These are phyloP conservation scores for Fusarium concolor DNA, from an alignment of 2,329 filamentous ascomycete species.

Conservation along the genomic window DNA sequence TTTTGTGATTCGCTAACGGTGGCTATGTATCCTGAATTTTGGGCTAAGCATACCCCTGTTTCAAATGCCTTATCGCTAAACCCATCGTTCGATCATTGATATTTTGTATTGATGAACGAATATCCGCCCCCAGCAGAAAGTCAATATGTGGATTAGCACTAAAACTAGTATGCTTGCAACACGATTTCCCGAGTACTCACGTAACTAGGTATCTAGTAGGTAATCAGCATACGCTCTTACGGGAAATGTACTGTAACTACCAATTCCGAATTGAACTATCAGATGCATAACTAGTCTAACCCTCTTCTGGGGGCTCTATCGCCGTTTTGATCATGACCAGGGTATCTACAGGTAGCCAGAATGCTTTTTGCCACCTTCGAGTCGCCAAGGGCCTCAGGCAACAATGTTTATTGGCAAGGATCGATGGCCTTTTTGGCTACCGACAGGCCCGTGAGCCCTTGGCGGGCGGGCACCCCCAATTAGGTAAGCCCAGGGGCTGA, in stretches of 20 bases:
- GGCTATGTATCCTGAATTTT: neutral
- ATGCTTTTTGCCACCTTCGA: conserved; percentile 3
- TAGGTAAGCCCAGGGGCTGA: conserved; percentile 48
- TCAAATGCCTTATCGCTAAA: neutral
- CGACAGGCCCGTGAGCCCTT: conserved; percentile 27
- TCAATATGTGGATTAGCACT: too few species aligned
- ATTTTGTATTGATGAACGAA: neutral
- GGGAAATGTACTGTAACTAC: too few species aligned
- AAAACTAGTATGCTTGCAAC: too few species aligned
- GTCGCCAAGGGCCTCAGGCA: conserved; percentile 41
- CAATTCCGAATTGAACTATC: neutral
- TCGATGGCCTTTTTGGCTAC: conserved; percentile 15
- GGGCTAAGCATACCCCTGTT: conserved; percentile 1
- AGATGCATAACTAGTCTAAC: neutral
- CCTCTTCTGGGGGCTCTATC: conserved; percentile 12
- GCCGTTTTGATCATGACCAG: neutral
- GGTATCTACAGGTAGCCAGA: neutral
- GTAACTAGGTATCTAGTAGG: too few species aligned
- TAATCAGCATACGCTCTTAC: too few species aligned
- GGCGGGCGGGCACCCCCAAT: conserved; percentile 23
- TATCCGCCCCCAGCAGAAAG: neutral
- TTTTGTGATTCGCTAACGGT: neutral
- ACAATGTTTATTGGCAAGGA: conserved; percentile 26
- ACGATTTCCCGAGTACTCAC: too few species aligned
- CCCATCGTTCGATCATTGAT: neutral